Conservation (phyloP, 2,329 filamentous ascomycete genomes). For the Colletotrichum euphorbiae region DNA sequence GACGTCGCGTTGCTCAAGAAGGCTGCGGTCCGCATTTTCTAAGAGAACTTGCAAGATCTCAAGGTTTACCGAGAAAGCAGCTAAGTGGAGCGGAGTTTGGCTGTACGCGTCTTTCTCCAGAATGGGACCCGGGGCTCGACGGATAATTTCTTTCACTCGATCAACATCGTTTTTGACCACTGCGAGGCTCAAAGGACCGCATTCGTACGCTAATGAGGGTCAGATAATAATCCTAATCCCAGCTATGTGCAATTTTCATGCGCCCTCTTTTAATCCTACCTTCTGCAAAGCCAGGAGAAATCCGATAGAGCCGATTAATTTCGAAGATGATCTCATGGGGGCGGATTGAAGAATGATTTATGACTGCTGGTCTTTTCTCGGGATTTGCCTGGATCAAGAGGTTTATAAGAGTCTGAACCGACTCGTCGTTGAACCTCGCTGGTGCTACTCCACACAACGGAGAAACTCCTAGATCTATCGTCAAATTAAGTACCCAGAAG, state of each 20-base stretch:
- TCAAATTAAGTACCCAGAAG: too few relatives aligned
- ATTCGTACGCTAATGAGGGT: neutral
- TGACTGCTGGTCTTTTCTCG: neutral
- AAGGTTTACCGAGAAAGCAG: neutral
- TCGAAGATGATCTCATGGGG: too few relatives aligned
- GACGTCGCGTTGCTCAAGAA: neutral
- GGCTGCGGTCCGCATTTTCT: neutral
- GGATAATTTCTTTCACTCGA: neutral
- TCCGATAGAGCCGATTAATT: too few relatives aligned
- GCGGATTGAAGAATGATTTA: too few relatives aligned
- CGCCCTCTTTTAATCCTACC: neutral
- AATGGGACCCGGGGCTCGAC: accelerated
- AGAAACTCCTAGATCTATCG: neutral
- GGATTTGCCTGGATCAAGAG: neutral
- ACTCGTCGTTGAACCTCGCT: accelerated
- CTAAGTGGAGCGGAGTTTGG: neutral
- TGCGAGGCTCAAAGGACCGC: neutral
- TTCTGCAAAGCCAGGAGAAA: neutral
- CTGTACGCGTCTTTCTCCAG: neutral
- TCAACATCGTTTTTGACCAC: neutral
- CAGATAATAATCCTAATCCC: neutral
- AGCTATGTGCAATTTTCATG: too few relatives aligned
- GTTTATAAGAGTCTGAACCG: neutral
- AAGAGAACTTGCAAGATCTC: neutral
- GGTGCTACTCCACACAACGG: neutral